A percentile compares a stretch with the other conserved stretches of the same genome.
Evolutionary conservation across 2,329 filamentous ascomycete species (phyloP).

Genomic region (Dothideomycetidae sp.): DNA sequence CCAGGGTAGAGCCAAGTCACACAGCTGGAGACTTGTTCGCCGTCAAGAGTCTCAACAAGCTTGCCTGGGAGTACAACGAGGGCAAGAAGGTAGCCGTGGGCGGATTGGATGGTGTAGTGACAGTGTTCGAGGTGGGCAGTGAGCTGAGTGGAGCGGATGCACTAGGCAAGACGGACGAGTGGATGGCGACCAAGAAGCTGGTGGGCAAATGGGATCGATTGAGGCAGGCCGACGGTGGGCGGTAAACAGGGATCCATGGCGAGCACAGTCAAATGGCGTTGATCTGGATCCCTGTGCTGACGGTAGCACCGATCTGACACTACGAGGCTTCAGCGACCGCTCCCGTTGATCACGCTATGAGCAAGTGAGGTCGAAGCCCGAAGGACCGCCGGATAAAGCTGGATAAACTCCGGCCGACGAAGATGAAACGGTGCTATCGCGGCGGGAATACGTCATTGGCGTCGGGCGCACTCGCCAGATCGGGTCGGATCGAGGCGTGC

Average conservation of each 20-base stretch:
- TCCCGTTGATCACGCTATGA: too few species aligned
- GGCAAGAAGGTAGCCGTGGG: slow-evolving; percentile 79
- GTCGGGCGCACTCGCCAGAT: too few species aligned
- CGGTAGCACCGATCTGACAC: too few species aligned
- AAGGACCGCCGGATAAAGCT: too few species aligned
- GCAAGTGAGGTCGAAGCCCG: too few species aligned
- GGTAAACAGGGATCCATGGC: background rate
- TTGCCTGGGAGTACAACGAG: slow-evolving; percentile 85
- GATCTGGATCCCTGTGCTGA: too few species aligned
- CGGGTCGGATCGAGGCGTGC: too few species aligned
- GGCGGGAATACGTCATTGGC: too few species aligned
- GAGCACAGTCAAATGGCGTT: too few species aligned
- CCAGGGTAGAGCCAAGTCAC: slow-evolving; percentile 43
- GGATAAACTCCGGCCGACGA: too few species aligned
- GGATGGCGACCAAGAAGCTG: slow-evolving; percentile 83
- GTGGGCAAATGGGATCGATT: slow-evolving; percentile 54
- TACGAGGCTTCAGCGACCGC: too few species aligned
- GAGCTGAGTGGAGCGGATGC: slow-evolving; percentile 74
- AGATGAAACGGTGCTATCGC: too few species aligned
- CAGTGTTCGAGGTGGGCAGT: slow-evolving; percentile 79
- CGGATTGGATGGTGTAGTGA: slow-evolving; percentile 79
- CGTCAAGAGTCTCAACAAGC: slow-evolving; percentile 74
- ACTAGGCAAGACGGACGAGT: slow-evolving; percentile 66
- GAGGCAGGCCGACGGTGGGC: slow-evolving; percentile 15
- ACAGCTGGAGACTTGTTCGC: slow-evolving; percentile 23